Conservation (phyloP, 1,139 yeast species). For the Waltiozyma sp. region DNA sequence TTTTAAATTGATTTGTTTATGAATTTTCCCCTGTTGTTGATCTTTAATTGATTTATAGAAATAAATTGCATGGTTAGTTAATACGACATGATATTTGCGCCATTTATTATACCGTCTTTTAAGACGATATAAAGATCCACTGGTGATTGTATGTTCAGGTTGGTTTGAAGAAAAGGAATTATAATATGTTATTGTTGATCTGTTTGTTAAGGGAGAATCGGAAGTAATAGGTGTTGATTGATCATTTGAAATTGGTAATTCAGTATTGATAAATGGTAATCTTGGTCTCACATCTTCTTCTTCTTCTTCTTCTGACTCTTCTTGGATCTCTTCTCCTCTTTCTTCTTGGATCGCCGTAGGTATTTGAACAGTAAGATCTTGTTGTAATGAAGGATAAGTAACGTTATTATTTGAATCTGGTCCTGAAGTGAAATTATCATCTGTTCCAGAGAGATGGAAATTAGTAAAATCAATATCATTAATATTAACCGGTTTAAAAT, state of each 20-base stretch:
- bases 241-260: too few relatives aligned
- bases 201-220: background rate
- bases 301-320: too few relatives aligned
- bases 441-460: conserved; percentile 16
- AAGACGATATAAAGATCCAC: conserved; percentile 32
- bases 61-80: conserved; percentile 31
- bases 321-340: conserved; percentile 3
- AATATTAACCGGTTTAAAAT: background rate
- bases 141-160: conserved; percentile 29
- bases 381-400: conserved; percentile 1
- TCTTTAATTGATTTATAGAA: conserved; percentile 29
- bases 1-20: conserved; percentile 25
- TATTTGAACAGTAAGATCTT: background rate
- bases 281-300: too few relatives aligned
- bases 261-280: too few relatives aligned
- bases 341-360: conserved; percentile 6
- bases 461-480: conserved; percentile 5
- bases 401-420: conserved; percentile 15
- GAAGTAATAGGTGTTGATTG: too few relatives aligned
- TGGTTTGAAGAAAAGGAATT: conserved; percentile 15
- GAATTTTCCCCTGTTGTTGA: conserved; percentile 14
- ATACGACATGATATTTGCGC: conserved; percentile 32
- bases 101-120: conserved; percentile 37
- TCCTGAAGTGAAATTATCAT: conserved; percentile 23
- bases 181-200: conserved; percentile 7